Evolutionary conservation across 257 asterid species (phyloP), one percentile per base, ranked within the genome.

Genomic region (Nicotiana benthamiana): DNA sequence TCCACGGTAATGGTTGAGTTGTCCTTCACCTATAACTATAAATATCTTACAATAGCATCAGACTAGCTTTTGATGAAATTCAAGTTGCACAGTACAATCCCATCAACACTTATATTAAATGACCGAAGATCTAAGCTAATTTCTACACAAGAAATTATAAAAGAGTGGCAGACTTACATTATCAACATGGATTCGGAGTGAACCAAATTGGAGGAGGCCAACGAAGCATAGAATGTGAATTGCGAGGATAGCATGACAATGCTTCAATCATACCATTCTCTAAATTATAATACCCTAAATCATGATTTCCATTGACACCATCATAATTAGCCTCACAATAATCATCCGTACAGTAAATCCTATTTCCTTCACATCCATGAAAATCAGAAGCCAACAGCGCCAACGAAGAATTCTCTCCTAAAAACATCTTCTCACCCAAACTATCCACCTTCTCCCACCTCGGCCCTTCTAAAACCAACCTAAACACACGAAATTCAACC

Each of bases 141-240:
- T 54, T 54, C 9, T 46, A 26, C 61, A 24, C 40, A 16, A 15
- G 18, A 5, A 18, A 6, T 6, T 2, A 7, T n/a, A 74, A 24
- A 70, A 32, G 1, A 24, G 20, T 48, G 78, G 40, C 24, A 36
- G 32, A 57, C 89, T 83, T 81, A 88, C 91, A 64, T 79, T 81
- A 18, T 85, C 77, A 88, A 87, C 89, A 87, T 46, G 93, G 85
- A 53, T 57, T 89, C 10, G 97, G 97, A 72, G 92, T 85, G 46
- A 93, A 83, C 98, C 98, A 94, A 82, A 93, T 83, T 22, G 98
- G 97, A 82, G 88, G 84, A 51, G 86, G 83, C 86, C 84, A 85
- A 18, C 27, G 86, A 3, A 85, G 80, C 56, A 34, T 62, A 72
- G 86, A 83, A 59, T 89, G 89, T 4, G 91, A 87, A 57, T 81